Evolutionary conservation across 805 yeast genomes (phyloP).

Genomic region (Saccharomyces eubayanus): DNA sequence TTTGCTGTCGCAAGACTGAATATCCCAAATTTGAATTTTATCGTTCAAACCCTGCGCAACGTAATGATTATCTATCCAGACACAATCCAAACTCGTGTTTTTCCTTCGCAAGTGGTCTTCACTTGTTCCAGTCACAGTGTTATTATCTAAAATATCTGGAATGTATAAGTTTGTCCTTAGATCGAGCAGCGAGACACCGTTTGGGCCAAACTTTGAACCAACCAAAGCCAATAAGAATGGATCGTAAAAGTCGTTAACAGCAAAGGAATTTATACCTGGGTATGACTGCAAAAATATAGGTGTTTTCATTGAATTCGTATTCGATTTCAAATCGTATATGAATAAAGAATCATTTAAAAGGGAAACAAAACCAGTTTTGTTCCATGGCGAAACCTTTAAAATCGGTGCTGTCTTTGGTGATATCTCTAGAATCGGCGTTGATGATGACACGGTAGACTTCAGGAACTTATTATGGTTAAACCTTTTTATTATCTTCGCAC

Average conservation of each 20-base stretch:
- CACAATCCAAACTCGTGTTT: conserved; percentile 12
- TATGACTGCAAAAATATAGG: conserved; percentile 22
- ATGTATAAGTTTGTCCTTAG: conserved; percentile 37
- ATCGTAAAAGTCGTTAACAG: conserved; percentile 30
- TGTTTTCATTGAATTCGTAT: conserved; percentile 40
- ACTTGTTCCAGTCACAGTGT: conserved; percentile 4
- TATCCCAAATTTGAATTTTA: conserved; percentile 22
- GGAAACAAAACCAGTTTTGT: conserved; percentile 40
- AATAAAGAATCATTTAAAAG: conserved; percentile 63
- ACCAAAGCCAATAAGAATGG: conserved; percentile 43
- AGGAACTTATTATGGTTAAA: conserved; percentile 72
- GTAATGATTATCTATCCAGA: conserved; percentile 19
- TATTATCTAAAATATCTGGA: conserved; percentile 13
- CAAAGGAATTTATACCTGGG: conserved; percentile 18
- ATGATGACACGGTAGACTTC: conserved; percentile 2
- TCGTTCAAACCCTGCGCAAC: conserved; percentile 16
- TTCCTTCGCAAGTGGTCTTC: neutral
- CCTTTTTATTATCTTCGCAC: conserved; percentile 69
- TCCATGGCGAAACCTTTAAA: conserved; percentile 14
- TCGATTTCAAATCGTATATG: conserved; percentile 60
- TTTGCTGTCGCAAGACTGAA: conserved; percentile 15
- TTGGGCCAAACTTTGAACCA: conserved; percentile 52
- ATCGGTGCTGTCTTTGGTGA: conserved; percentile 8
- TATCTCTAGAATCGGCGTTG: neutral
- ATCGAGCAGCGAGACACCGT: conserved; percentile 71